A percentile compares a stretch with the other conserved stretches of the same genome.
Conservation (phyloP, 129 eudicot genomes). For the Kitagawia praeruptora region DNA sequence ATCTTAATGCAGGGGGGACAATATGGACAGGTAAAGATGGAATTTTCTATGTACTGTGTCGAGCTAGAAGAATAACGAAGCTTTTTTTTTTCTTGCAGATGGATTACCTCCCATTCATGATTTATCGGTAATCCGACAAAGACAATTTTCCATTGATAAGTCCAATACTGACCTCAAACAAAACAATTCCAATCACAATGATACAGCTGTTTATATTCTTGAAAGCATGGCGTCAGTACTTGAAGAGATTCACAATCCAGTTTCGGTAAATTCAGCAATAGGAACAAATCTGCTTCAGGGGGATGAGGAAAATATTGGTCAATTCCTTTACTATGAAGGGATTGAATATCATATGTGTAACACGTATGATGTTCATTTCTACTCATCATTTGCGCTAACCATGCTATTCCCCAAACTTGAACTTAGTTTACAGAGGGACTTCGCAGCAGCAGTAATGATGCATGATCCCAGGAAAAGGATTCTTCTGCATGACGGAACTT, state of each 20-base stretch:
- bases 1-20: constrained; percentile 87
- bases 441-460: constrained; percentile 95
- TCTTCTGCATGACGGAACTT: constrained; percentile 55
- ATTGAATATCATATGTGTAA: constrained; percentile 88
- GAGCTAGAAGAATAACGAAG: not conserved
- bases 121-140: constrained; percentile 40
- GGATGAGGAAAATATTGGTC: constrained; percentile 92
- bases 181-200: constrained; percentile 28
- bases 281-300: constrained; percentile 68
- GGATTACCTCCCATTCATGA: constrained; percentile 71
- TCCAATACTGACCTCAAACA: constrained; percentile 16
- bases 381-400: constrained; percentile 70
- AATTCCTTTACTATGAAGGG: constrained; percentile 88
- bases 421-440: constrained; percentile 92
- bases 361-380: constrained; percentile 96
- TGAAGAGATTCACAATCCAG: constrained; percentile 53
- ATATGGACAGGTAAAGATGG: constrained; percentile 77
- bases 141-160: constrained; percentile 49
- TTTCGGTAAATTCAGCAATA: constrained; percentile 49
- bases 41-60: not conserved
- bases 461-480: constrained; percentile 79
- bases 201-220: constrained; percentile 59
- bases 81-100: constrained; percentile 37
- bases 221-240: constrained; percentile 64
- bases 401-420: constrained; percentile 87